A percentile compares a stretch with the other conserved stretches of the same genome.
phyloP scores from a whole-genome alignment of 495 filamentous ascomycete genomes.

The Aspergillus ostianus region DNA sequence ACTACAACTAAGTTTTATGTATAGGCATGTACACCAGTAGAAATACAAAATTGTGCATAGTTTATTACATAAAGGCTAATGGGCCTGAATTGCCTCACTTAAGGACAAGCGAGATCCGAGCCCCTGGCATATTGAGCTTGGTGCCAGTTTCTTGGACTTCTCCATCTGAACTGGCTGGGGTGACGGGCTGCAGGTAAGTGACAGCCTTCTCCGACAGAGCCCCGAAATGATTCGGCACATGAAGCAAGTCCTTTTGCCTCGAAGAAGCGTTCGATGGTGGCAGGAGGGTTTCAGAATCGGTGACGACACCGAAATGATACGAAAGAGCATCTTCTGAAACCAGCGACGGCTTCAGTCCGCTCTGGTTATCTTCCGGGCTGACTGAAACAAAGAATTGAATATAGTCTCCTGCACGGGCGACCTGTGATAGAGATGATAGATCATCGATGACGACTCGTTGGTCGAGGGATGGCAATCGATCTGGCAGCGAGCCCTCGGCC shows the following conservation, averaged over 20 bases:
- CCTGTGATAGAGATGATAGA: conserved; percentile 41
- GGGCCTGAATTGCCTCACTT: conserved; percentile 5
- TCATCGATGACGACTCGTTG: conserved; percentile 29
- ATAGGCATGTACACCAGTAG: background rate
- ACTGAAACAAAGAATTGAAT: conserved; percentile 50
- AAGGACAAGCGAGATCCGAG: conserved; percentile 26
- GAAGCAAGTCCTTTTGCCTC: conserved; percentile 23
- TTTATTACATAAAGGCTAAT: background rate
- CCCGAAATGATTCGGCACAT: conserved; percentile 41
- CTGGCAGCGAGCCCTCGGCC: conserved; percentile 9
- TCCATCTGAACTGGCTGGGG: conserved; percentile 3
- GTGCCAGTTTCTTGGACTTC: conserved; percentile 25
- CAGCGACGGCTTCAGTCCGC: background rate
- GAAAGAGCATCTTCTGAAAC: conserved; percentile 14
- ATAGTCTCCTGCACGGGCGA: conserved; percentile 46
- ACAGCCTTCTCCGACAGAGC: conserved; percentile 52
- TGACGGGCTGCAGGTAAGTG: conserved; percentile 35
- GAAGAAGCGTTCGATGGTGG: conserved; percentile 8
- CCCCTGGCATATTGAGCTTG: conserved; percentile 44
- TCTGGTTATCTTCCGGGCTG: conserved; percentile 15
- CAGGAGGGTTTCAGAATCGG: conserved; percentile 22
- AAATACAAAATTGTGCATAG: background rate
- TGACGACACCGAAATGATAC: conserved; percentile 36
- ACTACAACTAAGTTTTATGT: background rate
- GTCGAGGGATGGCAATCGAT: conserved; percentile 23